Conservation (phyloP, 1,284 basidiomycete species). For the Afroboletus lepidellus region DNA sequence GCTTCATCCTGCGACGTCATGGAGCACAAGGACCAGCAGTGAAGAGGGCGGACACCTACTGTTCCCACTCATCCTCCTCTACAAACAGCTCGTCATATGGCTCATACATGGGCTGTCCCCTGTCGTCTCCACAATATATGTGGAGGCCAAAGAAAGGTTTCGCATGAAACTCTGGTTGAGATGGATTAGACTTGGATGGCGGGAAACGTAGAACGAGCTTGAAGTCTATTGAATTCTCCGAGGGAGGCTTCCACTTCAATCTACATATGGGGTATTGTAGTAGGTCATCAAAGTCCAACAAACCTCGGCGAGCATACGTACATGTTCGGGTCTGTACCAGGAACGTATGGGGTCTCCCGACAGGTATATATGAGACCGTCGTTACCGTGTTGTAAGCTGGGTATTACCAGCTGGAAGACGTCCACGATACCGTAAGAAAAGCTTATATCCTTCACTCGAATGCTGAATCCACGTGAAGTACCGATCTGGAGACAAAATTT, state of each 20-base stretch:
- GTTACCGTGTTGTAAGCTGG: slow-evolving; percentile 87
- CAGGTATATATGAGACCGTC: slow-evolving; percentile 98
- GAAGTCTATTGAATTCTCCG: slow-evolving; percentile 98
- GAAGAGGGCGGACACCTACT: slow-evolving; percentile 48
- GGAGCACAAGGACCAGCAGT: slow-evolving; percentile 3
- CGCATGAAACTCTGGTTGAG: slow-evolving; percentile 73
- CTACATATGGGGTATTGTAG: slow-evolving; percentile 43
- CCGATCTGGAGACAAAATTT: slow-evolving; percentile 1
- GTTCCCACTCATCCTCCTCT: slow-evolving; percentile 91
- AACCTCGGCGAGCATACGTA: slow-evolving; percentile 62
- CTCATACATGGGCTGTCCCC: slow-evolving; percentile 64
- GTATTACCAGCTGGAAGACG: slow-evolving; percentile 84
- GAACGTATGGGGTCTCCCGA: slow-evolving; percentile 78
- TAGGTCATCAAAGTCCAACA: neutral
- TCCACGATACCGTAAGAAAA: slow-evolving; percentile 87
- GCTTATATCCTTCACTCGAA: slow-evolving; percentile 86
- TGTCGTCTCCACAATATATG: slow-evolving; percentile 73
- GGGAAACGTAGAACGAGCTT: slow-evolving; percentile 93
- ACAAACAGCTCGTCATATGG: slow-evolving; percentile 87
- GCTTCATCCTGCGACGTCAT: slow-evolving; percentile 68
- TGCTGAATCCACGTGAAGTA: slow-evolving; percentile 43
- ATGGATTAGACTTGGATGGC: slow-evolving; percentile 50
- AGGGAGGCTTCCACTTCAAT: slow-evolving; percentile 98
- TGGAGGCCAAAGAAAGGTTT: slow-evolving; percentile 88
- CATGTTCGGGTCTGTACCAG: slow-evolving; percentile 95